Conservation (phyloP, 257 asterid species). For the Plantago ovata region DNA sequence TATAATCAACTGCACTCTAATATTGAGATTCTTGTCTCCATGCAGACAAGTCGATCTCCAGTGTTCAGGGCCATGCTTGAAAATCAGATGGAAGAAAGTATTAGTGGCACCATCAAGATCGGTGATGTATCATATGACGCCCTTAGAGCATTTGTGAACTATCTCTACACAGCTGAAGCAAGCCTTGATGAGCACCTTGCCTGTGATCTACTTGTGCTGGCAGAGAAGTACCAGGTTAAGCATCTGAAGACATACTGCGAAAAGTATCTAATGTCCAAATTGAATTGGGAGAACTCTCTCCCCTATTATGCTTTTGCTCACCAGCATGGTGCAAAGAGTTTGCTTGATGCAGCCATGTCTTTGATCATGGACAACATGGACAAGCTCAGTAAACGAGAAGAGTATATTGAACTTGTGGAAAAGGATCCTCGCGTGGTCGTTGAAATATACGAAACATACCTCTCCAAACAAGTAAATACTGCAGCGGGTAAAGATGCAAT, state of each 20-base stretch:
- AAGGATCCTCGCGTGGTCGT: constrained; percentile 82
- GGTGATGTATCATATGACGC: constrained; percentile 73
- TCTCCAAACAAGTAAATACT: constrained; percentile 76
- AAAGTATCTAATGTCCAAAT: constrained; percentile 61
- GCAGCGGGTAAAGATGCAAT: constrained; percentile 52
- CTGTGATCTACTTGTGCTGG: constrained; percentile 73
- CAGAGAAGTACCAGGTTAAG: constrained; percentile 80
- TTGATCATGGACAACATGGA: constrained; percentile 72
- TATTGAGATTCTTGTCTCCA: constrained; percentile 12
- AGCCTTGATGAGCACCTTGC: constrained; percentile 73
- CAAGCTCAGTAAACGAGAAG: constrained; percentile 64
- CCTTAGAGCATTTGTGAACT: constrained; percentile 63
- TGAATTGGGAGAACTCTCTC: constrained; percentile 76
- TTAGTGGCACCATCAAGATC: constrained; percentile 79
- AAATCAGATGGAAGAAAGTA: constrained; percentile 78
- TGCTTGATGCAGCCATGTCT: constrained; percentile 63
- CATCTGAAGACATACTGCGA: constrained; percentile 78
- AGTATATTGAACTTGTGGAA: constrained; percentile 69
- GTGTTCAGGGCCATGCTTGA: constrained; percentile 89
- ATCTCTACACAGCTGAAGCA: constrained; percentile 78
- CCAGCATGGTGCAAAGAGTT: constrained; percentile 64
- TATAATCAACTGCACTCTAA: no score
- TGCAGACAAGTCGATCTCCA: constrained; percentile 78
- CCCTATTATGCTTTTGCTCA: constrained; percentile 69
- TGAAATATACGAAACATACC: constrained; percentile 69